These are phyloP conservation scores for Claviceps pusilla DNA, from an alignment of 2,329 filamentous ascomycete species.

Conservation along the genomic window DNA sequence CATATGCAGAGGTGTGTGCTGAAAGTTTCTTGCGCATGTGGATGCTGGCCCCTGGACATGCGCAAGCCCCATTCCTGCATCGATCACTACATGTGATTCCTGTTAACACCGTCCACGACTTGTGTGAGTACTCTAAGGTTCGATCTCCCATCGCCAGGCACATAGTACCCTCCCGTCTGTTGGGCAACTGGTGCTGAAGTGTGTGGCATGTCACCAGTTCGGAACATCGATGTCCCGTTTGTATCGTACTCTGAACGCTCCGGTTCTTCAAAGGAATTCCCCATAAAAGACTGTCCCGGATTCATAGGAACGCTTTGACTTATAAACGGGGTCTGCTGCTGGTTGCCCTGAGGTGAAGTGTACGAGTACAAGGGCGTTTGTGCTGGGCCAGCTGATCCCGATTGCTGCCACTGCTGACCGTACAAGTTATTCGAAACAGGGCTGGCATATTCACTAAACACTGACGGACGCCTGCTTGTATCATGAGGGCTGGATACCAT, in stretches of 20 bases:
- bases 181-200: conserved; percentile 14
- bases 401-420: conserved; percentile 28
- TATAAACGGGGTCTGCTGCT: conserved; percentile 18
- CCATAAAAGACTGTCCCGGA: conserved; percentile 20
- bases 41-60: no score
- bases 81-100: conserved; percentile 13
- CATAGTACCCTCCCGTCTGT: conserved; percentile 17
- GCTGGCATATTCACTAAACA: conserved; percentile 31
- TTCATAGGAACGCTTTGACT: conserved; percentile 18
- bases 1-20: background rate
- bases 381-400: conserved; percentile 24
- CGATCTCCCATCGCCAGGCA: conserved; percentile 19
- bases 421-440: conserved; percentile 26
- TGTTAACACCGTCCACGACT: conserved; percentile 16
- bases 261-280: conserved; percentile 20
- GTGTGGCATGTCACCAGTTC: conserved; percentile 16
- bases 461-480: conserved; percentile 29
- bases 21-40: background rate
- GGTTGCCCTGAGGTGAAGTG: conserved; percentile 22
- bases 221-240: conserved; percentile 18
- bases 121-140: conserved; percentile 15
- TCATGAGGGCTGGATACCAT: conserved; percentile 31
- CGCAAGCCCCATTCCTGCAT: no score
- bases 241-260: conserved; percentile 19
- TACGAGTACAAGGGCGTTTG: conserved; percentile 32